Evolutionary conservation across 352 stramenopile genomes (phyloP).

Genomic region (Phytophthora niederhauseri): DNA sequence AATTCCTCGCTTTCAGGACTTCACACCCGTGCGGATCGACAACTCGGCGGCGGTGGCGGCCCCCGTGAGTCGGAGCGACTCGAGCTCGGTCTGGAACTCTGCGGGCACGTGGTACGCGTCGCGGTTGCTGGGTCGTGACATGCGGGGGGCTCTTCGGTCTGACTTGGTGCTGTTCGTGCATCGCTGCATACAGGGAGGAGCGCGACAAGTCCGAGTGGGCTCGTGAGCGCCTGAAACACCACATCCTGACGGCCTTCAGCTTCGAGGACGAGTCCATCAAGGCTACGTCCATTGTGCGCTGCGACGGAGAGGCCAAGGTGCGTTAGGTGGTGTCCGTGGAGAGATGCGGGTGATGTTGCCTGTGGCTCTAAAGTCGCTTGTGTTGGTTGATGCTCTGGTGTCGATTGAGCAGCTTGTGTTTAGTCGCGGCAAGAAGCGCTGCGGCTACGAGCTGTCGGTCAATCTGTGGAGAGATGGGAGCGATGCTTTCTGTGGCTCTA

Average conservation of each 20-base stretch:
- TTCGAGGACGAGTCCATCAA: conserved; percentile 68
- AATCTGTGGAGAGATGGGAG: too few relatives aligned
- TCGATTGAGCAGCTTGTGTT: conserved; percentile 60
- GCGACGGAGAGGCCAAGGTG: conserved; percentile 85
- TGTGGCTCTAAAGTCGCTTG: conserved; percentile 1
- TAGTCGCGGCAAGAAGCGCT: conserved; percentile 86
- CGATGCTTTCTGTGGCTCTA: not conserved
- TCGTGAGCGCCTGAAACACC: conserved; percentile 69
- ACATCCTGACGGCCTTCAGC: conserved; percentile 64
- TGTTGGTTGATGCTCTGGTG: not conserved
- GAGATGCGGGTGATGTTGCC: not conserved
- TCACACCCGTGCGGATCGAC: conserved; percentile 79
- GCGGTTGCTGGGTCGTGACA: conserved; percentile 11
- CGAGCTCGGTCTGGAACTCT: conserved; percentile 81
- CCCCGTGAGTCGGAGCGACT: conserved; percentile 30
- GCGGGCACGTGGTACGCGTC: conserved; percentile 76
- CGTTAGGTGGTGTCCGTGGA: not conserved
- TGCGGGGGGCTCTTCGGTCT: not conserved
- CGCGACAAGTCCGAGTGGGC: conserved; percentile 85
- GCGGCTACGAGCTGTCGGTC: conserved; percentile 82
- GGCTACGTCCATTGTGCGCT: conserved; percentile 64
- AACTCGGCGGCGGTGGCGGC: conserved; percentile 22
- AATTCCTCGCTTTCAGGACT: conserved; percentile 54
- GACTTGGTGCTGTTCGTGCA: not conserved
- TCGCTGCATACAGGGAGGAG: conserved; percentile 65